Conservation (phyloP, 495 filamentous ascomycete species). For the Hyaloscypha finlandica region DNA sequence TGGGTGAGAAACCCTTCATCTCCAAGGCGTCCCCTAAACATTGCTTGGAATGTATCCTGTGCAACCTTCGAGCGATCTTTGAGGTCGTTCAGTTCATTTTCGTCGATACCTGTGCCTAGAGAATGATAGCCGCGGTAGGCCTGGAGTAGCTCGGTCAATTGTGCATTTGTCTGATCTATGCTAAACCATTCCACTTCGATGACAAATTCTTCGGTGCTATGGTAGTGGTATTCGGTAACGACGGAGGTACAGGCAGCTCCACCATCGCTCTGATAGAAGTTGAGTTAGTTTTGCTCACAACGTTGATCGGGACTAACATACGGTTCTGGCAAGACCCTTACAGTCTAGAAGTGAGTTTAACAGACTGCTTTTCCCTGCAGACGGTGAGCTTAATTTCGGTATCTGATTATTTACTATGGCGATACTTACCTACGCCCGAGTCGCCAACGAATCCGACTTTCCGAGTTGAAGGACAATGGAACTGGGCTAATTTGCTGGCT, state of each 20-base stretch:
- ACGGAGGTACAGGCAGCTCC: slow-evolving; percentile 44
- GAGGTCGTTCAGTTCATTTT: neutral
- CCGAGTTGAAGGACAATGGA: slow-evolving; percentile 39
- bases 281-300: neutral
- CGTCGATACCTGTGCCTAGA: slow-evolving; percentile 9
- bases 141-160: slow-evolving; percentile 37
- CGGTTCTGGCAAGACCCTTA: slow-evolving; percentile 16
- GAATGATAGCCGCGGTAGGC: slow-evolving; percentile 37
- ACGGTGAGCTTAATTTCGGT: neutral
- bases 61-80: slow-evolving; percentile 11
- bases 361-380: slow-evolving; percentile 22
- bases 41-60: slow-evolving; percentile 15
- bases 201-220: slow-evolving; percentile 34
- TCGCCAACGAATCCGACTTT: slow-evolving; percentile 45
- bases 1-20: slow-evolving; percentile 14
- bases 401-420: neutral
- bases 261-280: slow-evolving; percentile 12
- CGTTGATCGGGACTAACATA: slow-evolving; percentile 11
- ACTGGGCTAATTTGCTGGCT: slow-evolving; percentile 34
- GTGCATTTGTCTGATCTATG: slow-evolving; percentile 33
- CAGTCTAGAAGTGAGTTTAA: slow-evolving; percentile 23
- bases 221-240: slow-evolving; percentile 44
- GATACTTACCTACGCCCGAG: slow-evolving; percentile 29
- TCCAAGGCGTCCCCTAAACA: slow-evolving; percentile 12
- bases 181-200: slow-evolving; percentile 40